Conservation (phyloP, 495 filamentous ascomycete species). For the Baudoinia panamericana region DNA sequence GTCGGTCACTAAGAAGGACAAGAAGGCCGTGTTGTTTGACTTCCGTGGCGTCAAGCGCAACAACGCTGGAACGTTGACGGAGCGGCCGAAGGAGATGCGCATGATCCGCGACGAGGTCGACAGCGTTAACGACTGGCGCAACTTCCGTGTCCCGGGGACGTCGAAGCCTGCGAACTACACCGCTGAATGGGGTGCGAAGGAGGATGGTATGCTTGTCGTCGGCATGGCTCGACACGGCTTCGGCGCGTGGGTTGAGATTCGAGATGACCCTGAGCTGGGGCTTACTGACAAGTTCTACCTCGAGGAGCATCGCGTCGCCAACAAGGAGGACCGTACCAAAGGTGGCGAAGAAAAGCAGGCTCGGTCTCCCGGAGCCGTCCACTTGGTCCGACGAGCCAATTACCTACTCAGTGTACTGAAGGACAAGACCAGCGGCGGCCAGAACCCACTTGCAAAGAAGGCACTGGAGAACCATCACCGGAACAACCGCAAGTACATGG, state of each 20-base stretch:
- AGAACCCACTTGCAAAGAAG: conserved; percentile 53
- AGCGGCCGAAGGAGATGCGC: conserved; percentile 76
- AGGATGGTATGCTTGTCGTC: conserved; percentile 94
- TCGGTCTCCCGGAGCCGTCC: conserved; percentile 87
- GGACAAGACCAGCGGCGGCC: conserved; percentile 56
- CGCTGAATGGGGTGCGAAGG: conserved; percentile 77
- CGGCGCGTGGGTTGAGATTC: conserved; percentile 83
- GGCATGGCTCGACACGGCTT: conserved; percentile 89
- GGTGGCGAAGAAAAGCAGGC: conserved; percentile 49
- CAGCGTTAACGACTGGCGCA: conserved; percentile 49
- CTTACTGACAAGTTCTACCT: conserved; percentile 90
- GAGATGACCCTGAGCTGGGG: conserved; percentile 76
- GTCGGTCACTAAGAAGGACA: conserved; percentile 81
- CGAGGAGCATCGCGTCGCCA: conserved; percentile 94
- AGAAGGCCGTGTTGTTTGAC: conserved; percentile 89
- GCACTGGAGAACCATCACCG: conserved; percentile 82
- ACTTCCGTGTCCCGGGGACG: conserved; percentile 81
- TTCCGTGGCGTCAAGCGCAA: conserved; percentile 81
- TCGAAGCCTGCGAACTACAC: conserved; percentile 76
- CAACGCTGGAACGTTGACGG: conserved; percentile 87
- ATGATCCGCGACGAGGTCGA: conserved; percentile 61
- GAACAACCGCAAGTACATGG: conserved; percentile 37
- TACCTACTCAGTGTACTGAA: conserved; percentile 85
- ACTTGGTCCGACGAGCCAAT: conserved; percentile 86
- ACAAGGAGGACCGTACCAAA: conserved; percentile 80